phyloP scores from a whole-genome alignment of 257 asterid genomes.

The Plantago major region DNA sequence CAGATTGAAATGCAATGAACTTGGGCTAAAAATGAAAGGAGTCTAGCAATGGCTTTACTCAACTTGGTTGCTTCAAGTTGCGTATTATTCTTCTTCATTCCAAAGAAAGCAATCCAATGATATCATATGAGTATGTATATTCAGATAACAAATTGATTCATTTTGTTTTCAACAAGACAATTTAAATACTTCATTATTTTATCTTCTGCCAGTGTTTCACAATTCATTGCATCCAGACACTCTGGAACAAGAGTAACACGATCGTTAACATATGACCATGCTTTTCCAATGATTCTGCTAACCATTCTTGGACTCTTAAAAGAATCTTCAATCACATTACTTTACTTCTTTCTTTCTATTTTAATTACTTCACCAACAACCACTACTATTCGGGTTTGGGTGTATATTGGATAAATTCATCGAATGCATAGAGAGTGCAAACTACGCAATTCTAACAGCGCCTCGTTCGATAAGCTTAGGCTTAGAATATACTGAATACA shows the following conservation, averaged over 20 bases:
- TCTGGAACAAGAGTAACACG: not conserved
- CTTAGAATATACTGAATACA: no score
- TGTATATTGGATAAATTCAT: no score
- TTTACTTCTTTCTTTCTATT: not conserved
- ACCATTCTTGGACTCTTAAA: conserved; percentile 28
- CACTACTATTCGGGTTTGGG: no score
- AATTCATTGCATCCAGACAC: conserved; percentile 29
- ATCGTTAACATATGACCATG: conserved; percentile 18
- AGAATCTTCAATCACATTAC: conserved; percentile 27
- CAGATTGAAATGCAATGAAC: no score
- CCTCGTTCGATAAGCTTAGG: no score
- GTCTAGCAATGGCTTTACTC: conserved; percentile 2
- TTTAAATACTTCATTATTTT: not conserved
- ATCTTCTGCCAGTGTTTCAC: not conserved
- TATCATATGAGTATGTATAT: not conserved
- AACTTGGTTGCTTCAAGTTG: conserved; percentile 1
- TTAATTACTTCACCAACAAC: no score
- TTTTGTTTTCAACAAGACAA: conserved; percentile 9
- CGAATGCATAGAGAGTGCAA: no score
- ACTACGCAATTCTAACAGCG: no score
- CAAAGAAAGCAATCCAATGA: conserved; percentile 15
- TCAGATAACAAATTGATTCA: not conserved
- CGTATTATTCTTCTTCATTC: conserved; percentile 17
- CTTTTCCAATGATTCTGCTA: conserved; percentile 25
- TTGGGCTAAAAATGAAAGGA: not conserved